Conservation (phyloP, 2,329 filamentous ascomycete species). For the Colletotrichum trifolii region DNA sequence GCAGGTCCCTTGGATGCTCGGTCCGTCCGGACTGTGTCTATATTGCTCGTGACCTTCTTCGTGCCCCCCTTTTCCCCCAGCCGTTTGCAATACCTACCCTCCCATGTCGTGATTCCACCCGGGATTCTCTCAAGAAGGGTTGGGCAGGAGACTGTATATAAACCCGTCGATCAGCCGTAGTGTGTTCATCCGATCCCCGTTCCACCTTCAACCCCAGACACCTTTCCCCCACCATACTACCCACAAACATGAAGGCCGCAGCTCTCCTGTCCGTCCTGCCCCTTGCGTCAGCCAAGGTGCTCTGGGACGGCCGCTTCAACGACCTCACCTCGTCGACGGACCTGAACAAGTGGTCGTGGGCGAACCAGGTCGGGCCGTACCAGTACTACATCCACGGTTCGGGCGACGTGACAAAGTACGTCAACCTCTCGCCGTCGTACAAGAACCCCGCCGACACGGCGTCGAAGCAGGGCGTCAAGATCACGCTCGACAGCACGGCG, state of each 20-base stretch:
- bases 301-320: slow-evolving; percentile 77
- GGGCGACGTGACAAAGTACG: slow-evolving; percentile 65
- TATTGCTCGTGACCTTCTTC: slow-evolving; percentile 25
- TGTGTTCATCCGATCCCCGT: not conserved
- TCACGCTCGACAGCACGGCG: slow-evolving; percentile 71
- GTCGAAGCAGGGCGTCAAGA: slow-evolving; percentile 73
- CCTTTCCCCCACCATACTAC: not conserved
- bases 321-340: slow-evolving; percentile 65
- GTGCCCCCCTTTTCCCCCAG: not conserved
- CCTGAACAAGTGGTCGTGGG: slow-evolving; percentile 72
- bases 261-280: slow-evolving; percentile 20
- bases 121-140: not conserved
- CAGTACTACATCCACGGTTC: slow-evolving; percentile 82
- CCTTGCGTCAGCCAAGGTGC: slow-evolving; percentile 43
- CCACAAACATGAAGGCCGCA: slow-evolving; percentile 22
- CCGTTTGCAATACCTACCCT: slow-evolving; percentile 5
- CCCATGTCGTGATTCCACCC: slow-evolving; percentile 17
- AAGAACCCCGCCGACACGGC: slow-evolving; percentile 74
- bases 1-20: slow-evolving; percentile 16
- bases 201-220: not conserved
- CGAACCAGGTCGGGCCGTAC: slow-evolving; percentile 75
- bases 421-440: slow-evolving; percentile 68
- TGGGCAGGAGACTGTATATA: not conserved
- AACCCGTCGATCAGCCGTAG: too few relatives aligned
- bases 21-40: slow-evolving; percentile 19